Base-by-base conservation (phyloP, 768 basidiomycete genomes). In the Exsudoporus frostii region DNA sequence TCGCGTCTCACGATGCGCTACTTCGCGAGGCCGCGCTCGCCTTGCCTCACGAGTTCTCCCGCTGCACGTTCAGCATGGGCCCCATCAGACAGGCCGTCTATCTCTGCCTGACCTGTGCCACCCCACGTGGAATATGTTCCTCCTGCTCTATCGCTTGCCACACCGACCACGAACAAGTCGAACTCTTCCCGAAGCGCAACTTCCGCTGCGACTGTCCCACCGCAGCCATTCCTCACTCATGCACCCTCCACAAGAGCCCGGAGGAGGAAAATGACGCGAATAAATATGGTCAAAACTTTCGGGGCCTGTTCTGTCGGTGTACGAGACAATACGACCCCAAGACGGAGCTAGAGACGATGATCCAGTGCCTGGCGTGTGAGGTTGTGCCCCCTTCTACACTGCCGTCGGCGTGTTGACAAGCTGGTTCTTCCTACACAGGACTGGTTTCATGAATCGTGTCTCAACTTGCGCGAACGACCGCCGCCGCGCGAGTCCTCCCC, bases 361-460 rank as follows among this genome's bases (percentile, higher is more conserved):
- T 92, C 29, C 91, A 93, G 72, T 93, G 91, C 66, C 71, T 92
- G 48, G 74, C 83, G 17, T 93, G 91, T 69, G 91, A 93, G 79
- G 90, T 92, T 58, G 51, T 54, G 27, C 44, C 24, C 24, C 4
- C 25, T 2, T 30, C 32, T 17, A 10, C 19, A 15, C 4, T 24
- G 7, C 24, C 17, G 19, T 20, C 27, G 5, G 4, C 25, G 40
- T 17, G 9, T 41, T 67, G 46, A 65, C 45, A 7, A 7, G 25
- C 27, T 19, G 14, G 4, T 6, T 40, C 25, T 3, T 32, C 50
- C 41, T 56, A 15, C 10, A 20, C 38, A 92, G 90, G 90, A 93
- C 64, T 93, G 91, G 91, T 93, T 85, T 69, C 91, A 93, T 60
- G 91, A 93, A 73, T 92, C 89, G 11, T 93, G 91, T 62, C 82